Percentiles rank a stretch among this genome's conserved stretches.
These are phyloP conservation scores for Solanum chaucha DNA, from an alignment of 257 asterid genomes.

Conservation along the genomic window DNA sequence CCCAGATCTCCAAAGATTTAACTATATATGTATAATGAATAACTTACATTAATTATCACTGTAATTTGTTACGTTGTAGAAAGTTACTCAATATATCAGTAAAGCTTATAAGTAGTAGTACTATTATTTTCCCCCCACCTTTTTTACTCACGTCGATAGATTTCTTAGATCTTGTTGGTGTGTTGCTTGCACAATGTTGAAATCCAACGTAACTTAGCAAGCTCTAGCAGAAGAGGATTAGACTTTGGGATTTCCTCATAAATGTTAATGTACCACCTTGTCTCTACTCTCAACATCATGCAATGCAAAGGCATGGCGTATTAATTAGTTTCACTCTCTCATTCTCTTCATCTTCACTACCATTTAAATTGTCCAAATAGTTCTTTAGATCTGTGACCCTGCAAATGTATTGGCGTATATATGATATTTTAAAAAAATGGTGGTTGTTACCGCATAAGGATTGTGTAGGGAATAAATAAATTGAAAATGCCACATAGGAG, in stretches of 20 bases:
- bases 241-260: not conserved
- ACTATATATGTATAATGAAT: too few relatives aligned
- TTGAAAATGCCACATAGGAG: too few relatives aligned
- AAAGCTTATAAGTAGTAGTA: too few relatives aligned
- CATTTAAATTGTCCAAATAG: not conserved
- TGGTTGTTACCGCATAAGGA: too few relatives aligned
- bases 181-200: not conserved
- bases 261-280: not conserved
- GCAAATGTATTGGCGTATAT: constrained; percentile 2
- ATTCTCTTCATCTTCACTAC: not conserved
- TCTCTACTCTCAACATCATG: not conserved
- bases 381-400: too few relatives aligned
- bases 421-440: too few relatives aligned
- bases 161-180: not conserved
- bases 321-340: not conserved
- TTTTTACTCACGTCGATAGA: not conserved
- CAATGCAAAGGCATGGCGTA: not conserved
- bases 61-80: too few relatives aligned
- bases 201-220: constrained; percentile 6
- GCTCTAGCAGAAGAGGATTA: not conserved
- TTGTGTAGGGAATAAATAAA: too few relatives aligned
- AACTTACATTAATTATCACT: too few relatives aligned
- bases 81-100: too few relatives aligned
- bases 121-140: too few relatives aligned
- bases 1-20: too few relatives aligned